phyloP scores from a whole-genome alignment of 306 rosid genomes.

The Macrotyloma uniflorum region DNA sequence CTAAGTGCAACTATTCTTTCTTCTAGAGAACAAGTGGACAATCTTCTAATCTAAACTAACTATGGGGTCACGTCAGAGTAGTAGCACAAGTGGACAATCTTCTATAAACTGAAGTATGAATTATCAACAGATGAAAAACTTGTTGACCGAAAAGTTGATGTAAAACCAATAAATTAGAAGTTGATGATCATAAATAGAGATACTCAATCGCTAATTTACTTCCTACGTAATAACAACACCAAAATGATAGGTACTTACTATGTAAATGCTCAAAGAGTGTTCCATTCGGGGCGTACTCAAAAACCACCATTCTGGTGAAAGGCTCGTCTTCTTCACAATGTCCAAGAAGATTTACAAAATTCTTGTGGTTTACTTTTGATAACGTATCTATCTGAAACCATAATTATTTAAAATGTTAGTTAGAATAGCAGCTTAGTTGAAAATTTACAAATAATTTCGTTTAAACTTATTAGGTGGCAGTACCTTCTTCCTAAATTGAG shows the following conservation, averaged over 20 bases:
- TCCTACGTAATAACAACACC: constrained; percentile 4
- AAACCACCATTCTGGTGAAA: constrained; percentile 92
- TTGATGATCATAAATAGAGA: constrained; percentile 5
- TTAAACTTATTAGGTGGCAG: background rate
- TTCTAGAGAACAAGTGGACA: constrained; percentile 1
- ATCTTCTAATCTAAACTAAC: constrained; percentile 3
- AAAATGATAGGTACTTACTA: constrained; percentile 57
- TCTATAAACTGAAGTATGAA: constrained; percentile 4
- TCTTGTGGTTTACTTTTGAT: constrained; percentile 94
- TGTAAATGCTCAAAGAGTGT: constrained; percentile 95
- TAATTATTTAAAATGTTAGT: constrained; percentile 37
- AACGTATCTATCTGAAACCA: constrained; percentile 70
- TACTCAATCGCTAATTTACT: background rate
- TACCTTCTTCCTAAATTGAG: constrained; percentile 91
- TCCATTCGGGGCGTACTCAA: constrained; percentile 95
- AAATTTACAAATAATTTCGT: background rate
- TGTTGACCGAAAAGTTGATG: background rate
- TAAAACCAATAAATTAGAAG: constrained; percentile 13
- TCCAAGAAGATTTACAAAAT: constrained; percentile 88
- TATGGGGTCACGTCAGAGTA: background rate
- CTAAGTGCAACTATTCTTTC: constrained; percentile 9
- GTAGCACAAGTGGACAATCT: background rate
- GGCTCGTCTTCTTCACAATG: constrained; percentile 87
- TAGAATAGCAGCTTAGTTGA: constrained; percentile 2
- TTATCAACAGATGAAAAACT: constrained; percentile 22